phyloP scores from a whole-genome alignment of 2,329 filamentous ascomycete species.

The Epichloe amarillans region DNA sequence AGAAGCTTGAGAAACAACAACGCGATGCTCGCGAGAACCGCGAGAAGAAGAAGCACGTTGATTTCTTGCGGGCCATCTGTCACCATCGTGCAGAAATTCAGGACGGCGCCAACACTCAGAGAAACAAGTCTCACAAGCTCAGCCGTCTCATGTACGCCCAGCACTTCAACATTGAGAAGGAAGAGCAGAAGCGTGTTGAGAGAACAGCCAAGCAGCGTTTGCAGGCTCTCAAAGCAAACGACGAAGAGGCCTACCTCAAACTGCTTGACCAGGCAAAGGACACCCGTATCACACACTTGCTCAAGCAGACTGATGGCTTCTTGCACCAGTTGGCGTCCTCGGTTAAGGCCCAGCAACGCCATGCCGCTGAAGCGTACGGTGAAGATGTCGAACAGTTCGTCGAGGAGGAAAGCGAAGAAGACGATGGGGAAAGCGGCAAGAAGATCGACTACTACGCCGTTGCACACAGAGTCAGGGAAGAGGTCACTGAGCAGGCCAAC shows the following conservation, averaged over 20 bases:
- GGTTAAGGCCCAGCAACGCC: constrained; percentile 86
- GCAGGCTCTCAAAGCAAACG: constrained; percentile 95
- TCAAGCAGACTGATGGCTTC: constrained; percentile 96
- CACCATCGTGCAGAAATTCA: constrained; percentile 69
- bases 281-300: constrained; percentile 93
- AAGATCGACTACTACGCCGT: constrained; percentile 99
- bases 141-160: constrained; percentile 79
- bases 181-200: constrained; percentile 97
- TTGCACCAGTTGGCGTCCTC: constrained; percentile 88
- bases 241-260: constrained; percentile 97
- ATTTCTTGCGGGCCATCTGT: constrained; percentile 79
- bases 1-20: constrained; percentile 98
- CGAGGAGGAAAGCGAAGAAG: constrained; percentile 55
- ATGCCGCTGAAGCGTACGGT: constrained; percentile 66
- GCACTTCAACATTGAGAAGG: constrained; percentile 94
- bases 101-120: constrained; percentile 52
- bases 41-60: constrained; percentile 93
- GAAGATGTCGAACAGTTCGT: constrained; percentile 38
- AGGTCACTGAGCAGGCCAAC: constrained; percentile 66
- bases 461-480: constrained; percentile 89
- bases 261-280: constrained; percentile 97
- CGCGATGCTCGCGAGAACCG: constrained; percentile 89
- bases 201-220: constrained; percentile 98
- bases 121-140: constrained; percentile 68
- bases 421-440: constrained; percentile 54